These are phyloP conservation scores for Globisporangium perplexum DNA, from an alignment of 352 stramenopile genomes.

Conservation along the genomic window DNA sequence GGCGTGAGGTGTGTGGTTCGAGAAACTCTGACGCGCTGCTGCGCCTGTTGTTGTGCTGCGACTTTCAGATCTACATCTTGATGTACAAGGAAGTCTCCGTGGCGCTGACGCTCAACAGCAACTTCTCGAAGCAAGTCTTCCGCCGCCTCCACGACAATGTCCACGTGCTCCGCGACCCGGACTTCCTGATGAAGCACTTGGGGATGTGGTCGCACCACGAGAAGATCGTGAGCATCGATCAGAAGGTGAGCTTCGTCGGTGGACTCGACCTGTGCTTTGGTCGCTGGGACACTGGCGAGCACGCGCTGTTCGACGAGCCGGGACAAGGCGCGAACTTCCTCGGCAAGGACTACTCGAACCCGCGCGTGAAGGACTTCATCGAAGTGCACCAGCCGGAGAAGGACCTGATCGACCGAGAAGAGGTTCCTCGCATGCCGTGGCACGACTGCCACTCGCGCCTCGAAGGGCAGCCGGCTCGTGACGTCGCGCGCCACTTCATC, in stretches of 20 bases:
- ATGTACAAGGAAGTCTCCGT: conserved; percentile 90
- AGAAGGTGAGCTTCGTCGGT: conserved; percentile 85
- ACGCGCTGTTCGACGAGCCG: conserved; percentile 66
- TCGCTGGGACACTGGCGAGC: conserved; percentile 71
- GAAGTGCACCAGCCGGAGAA: conserved; percentile 67
- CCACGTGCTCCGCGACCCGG: conserved; percentile 83
- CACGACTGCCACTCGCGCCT: conserved; percentile 82
- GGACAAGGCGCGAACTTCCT: conserved; percentile 48
- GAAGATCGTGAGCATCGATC: conserved; percentile 90
- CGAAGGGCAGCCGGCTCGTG: conserved; percentile 66
- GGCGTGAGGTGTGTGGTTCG: background rate
- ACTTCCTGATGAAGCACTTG: conserved; percentile 86
- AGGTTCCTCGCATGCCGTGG: conserved; percentile 79
- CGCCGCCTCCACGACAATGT: conserved; percentile 72
- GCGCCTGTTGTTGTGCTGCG: background rate
- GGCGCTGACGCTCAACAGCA: conserved; percentile 80
- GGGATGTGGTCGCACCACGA: conserved; percentile 90
- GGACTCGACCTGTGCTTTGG: conserved; percentile 89
- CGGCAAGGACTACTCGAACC: conserved; percentile 85
- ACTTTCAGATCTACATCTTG: conserved; percentile 74
- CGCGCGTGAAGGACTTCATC: conserved; percentile 80
- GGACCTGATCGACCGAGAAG: conserved; percentile 71
- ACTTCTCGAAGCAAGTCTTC: conserved; percentile 72
- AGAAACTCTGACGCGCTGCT: background rate
- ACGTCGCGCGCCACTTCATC: conserved; percentile 84